These are phyloP conservation scores for Eragrostis tef DNA, from an alignment of 202 grass and related monocot species.

Conservation along the genomic window DNA sequence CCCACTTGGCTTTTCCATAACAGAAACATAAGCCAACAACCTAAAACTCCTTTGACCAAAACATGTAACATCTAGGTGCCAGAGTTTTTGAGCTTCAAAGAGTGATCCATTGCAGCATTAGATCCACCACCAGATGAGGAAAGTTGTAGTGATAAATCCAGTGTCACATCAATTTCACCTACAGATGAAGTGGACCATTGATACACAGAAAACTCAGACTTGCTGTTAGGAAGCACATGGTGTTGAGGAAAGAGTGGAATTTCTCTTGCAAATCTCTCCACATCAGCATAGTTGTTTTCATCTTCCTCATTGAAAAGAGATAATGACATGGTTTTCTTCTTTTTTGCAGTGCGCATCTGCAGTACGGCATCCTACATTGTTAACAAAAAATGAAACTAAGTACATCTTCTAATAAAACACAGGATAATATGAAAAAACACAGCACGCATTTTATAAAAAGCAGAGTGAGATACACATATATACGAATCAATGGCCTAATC, in stretches of 20 bases:
- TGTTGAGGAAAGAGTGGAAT: not conserved
- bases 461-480: not conserved
- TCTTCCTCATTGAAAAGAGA: not conserved
- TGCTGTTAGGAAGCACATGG: too few species aligned
- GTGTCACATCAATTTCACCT: not conserved
- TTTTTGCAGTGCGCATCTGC: not conserved
- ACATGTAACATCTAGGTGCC: too few species aligned
- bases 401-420: not conserved
- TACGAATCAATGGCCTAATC: not conserved
- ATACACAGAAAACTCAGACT: not conserved
- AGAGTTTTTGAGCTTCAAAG: constrained; percentile 10
- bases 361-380: not conserved
- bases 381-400: not conserved
- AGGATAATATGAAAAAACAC: not conserved
- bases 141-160: not conserved
- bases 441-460: not conserved
- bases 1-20: not conserved
- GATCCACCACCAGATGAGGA: not conserved
- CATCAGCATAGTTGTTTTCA: too few species aligned
- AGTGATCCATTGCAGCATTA: not conserved
- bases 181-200: not conserved
- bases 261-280: not conserved
- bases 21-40: not conserved
- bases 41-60: not conserved
- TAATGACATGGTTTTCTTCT: not conserved